Evolutionary conservation across 108 stramenopile genomes (phyloP).

Genomic region (Aureococcus anophagefferens): DNA sequence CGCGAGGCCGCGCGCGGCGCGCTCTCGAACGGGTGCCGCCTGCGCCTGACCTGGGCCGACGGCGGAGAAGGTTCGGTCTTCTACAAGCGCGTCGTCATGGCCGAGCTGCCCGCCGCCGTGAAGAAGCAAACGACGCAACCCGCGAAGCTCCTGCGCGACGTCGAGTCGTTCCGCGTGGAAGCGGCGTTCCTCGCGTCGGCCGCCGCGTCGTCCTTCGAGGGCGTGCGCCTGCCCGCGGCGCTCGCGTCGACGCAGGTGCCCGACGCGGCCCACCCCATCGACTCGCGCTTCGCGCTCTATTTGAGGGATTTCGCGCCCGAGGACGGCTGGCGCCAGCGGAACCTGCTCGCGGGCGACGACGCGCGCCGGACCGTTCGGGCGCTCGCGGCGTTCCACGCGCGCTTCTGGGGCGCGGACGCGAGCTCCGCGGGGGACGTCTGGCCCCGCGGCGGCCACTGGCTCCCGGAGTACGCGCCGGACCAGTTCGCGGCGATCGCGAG

Average conservation of each 20-base stretch:
- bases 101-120: slow-evolving; percentile 43
- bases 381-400: slow-evolving; percentile 60
- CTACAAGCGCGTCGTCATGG: slow-evolving; percentile 57
- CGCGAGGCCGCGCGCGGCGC: slow-evolving; percentile 44
- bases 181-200: slow-evolving; percentile 40
- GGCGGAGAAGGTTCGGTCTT: slow-evolving; percentile 25
- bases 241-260: slow-evolving; percentile 35
- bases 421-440: slow-evolving; percentile 35
- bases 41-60: slow-evolving; percentile 13
- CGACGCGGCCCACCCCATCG: slow-evolving; percentile 30
- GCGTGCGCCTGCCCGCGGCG: slow-evolving; percentile 34
- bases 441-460: slow-evolving; percentile 54
- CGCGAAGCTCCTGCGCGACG: slow-evolving; percentile 50
- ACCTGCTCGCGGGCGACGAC: slow-evolving; percentile 38
- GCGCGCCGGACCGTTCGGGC: slow-evolving; percentile 32
- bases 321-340: slow-evolving; percentile 51
- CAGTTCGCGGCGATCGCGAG: slow-evolving; percentile 41
- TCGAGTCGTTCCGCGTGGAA: slow-evolving; percentile 47
- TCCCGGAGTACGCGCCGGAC: slow-evolving; percentile 43
- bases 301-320: slow-evolving; percentile 46
- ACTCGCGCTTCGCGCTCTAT: slow-evolving; percentile 42
- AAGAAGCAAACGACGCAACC: slow-evolving; percentile 44
- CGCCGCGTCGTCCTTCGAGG: slow-evolving; percentile 2
- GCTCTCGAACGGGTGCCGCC: slow-evolving; percentile 52
- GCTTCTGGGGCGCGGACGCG: slow-evolving; percentile 43